A percentile compares a stretch with the other conserved stretches of the same genome.
Conservation (phyloP, 2,329 filamentous ascomycete genomes). For the Diplodia mutila region DNA sequence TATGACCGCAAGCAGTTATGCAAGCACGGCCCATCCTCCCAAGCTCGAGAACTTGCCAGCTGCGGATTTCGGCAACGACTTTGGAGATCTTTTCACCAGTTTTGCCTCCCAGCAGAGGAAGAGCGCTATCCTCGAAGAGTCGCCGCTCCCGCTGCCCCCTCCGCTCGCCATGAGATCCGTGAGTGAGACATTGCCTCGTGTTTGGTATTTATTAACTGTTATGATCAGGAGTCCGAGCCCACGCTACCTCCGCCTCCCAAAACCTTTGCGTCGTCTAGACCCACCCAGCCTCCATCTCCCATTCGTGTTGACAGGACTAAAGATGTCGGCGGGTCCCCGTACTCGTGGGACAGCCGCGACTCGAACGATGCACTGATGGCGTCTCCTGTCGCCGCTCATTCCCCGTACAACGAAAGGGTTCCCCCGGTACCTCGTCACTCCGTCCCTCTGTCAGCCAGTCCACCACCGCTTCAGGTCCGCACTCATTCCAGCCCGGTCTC, state of each 20-base stretch:
- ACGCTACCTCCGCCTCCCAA: constrained; percentile 22
- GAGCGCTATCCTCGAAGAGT: constrained; percentile 25
- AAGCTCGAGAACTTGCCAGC: constrained; percentile 42
- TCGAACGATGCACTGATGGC: constrained; percentile 56
- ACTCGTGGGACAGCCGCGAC: constrained; percentile 57
- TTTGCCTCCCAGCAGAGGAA: constrained; percentile 43
- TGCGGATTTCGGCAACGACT: constrained; percentile 47
- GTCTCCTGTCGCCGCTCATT: constrained; percentile 41
- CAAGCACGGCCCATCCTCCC: constrained; percentile 48
- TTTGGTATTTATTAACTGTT: constrained; percentile 22
- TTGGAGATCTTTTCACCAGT: constrained; percentile 54
- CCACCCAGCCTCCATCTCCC: constrained; percentile 19
- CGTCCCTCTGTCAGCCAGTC: neutral
- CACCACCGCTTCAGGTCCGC: constrained; percentile 18
- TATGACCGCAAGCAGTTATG: constrained; percentile 54
- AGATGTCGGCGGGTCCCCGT: constrained; percentile 53
- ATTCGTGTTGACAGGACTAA: constrained; percentile 29
- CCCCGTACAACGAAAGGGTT: constrained; percentile 27
- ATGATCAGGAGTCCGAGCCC: constrained; percentile 25
- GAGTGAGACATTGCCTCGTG: constrained; percentile 19
- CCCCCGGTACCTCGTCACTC: constrained; percentile 20
- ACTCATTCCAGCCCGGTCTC: constrained; percentile 13
- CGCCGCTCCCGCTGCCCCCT: constrained; percentile 17
- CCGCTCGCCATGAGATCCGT: constrained; percentile 24
- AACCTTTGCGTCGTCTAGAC: constrained; percentile 18